Conservation (phyloP, 1,284 basidiomycete genomes). For the Ceratobasidium sp. region DNA sequence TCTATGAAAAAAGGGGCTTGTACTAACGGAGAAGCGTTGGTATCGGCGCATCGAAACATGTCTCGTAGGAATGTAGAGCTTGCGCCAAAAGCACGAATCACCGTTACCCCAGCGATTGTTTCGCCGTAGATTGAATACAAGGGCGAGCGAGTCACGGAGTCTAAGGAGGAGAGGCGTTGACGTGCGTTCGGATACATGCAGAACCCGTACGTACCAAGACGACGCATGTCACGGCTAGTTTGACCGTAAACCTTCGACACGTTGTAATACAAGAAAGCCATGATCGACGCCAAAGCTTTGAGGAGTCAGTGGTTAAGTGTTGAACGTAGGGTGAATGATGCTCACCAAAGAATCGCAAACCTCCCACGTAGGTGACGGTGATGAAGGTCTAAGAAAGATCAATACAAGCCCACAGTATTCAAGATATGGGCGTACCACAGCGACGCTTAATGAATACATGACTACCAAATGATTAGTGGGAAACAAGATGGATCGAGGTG, state of each 20-base stretch:
- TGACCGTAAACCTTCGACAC: slow-evolving; percentile 82
- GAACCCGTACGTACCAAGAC: slow-evolving; percentile 70
- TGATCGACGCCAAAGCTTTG: slow-evolving; percentile 59
- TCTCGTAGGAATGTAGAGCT: slow-evolving; percentile 87
- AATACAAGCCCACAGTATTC: neutral
- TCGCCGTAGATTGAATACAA: slow-evolving; percentile 94
- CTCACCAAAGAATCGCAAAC: slow-evolving; percentile 75
- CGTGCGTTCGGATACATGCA: neutral
- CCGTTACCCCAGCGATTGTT: slow-evolving; percentile 81
- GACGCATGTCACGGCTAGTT: slow-evolving; percentile 89
- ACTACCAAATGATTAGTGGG: slow-evolving; percentile 17
- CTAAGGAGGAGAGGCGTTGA: slow-evolving; percentile 57
- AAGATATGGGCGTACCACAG: slow-evolving; percentile 17
- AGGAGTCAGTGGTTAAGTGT: neutral
- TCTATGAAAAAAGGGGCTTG: neutral
- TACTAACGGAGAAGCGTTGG: slow-evolving; percentile 60
- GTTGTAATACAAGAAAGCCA: slow-evolving; percentile 77
- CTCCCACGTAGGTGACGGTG: slow-evolving; percentile 87
- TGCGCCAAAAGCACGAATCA: slow-evolving; percentile 90
- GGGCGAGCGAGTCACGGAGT: slow-evolving; percentile 90
- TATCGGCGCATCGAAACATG: slow-evolving; percentile 88
- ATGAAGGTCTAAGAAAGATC: slow-evolving; percentile 71
- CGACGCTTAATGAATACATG: slow-evolving; percentile 40
- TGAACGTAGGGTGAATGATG: neutral
- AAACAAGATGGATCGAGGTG: slow-evolving; percentile 57